These are phyloP conservation scores for Hepatocystis sp. DNA, from an alignment of 169 alveolate species.

Conservation along the genomic window DNA sequence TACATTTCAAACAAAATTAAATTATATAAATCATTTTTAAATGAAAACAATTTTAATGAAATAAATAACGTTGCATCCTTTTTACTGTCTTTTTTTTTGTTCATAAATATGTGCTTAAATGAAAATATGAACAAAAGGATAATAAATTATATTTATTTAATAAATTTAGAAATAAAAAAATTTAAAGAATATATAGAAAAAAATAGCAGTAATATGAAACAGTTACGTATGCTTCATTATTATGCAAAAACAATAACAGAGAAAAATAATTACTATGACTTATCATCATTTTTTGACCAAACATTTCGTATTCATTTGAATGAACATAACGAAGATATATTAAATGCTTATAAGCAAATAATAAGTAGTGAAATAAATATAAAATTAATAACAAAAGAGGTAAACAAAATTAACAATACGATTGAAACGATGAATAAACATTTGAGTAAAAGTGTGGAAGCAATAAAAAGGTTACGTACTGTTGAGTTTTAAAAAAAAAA, in stretches of 20 bases:
- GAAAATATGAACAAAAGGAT: constrained; percentile 61
- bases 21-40: not conserved
- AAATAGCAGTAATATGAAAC: not conserved
- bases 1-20: not conserved
- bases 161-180: constrained; percentile 40
- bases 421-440: constrained; percentile 8
- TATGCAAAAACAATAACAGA: constrained; percentile 10
- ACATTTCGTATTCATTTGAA: constrained; percentile 16
- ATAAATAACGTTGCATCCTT: constrained; percentile 14
- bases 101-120: constrained; percentile 43
- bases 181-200: constrained; percentile 31
- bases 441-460: not conserved
- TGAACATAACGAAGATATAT: constrained; percentile 11
- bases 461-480: too few species aligned
- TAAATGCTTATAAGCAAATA: constrained; percentile 19
- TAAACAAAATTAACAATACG: constrained; percentile 3
- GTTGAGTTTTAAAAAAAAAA: too few species aligned
- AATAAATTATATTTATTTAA: constrained; percentile 64
- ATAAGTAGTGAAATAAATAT: constrained; percentile 14
- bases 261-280: constrained; percentile 2
- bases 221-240: not conserved
- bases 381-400: constrained; percentile 23
- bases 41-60: constrained; percentile 8
- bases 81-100: constrained; percentile 25
- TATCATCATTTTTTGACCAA: constrained; percentile 4